Base-by-base conservation (phyloP, 2,329 filamentous ascomycete genomes). In the Fonsecaea monophora region DNA sequence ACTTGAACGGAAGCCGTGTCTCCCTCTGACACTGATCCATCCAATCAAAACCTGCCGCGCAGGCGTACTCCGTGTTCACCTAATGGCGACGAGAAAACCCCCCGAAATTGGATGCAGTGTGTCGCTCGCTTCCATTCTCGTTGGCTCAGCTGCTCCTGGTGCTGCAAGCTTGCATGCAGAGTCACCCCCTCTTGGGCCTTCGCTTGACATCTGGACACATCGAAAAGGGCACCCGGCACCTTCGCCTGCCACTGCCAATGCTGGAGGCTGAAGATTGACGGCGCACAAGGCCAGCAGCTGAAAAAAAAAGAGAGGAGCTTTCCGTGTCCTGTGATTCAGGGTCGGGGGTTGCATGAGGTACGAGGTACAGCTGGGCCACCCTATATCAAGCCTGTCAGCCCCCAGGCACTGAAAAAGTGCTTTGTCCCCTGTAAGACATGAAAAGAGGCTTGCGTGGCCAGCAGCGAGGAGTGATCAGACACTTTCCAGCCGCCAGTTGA, bases 131-230 rank as follows among this genome's bases (percentile, higher is more conserved):
- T 62, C 32, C 6, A 53, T 30, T 15, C 45, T 62, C 34, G 50
- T 54, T 38, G 45, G 38, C 21, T 42, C 18, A 37, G 48, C 21
- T 45, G 45, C 21, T 42, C 25, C 34, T 42, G 35, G 25, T 38
- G 25, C 35, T 42, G n/a, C 30, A 8, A 56, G 18, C 30, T 12
- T 35, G 37, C 38, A n/a, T 59, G 34, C 40, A 45, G 40, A 45
- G 40, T 45, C 45, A 50, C 45, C 45, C 45, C 45, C 7, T 50
- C 25, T 21, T 50, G 45, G 45, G 45, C 45, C 45, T 50, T 50
- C 45, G 45, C 18, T 3, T 50, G 45, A 18, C 18, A 13, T 25
- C 18, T 30, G 45, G 10, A 12, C 45, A 25, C 45, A 12, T 25
- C 21, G 18, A 5, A 8, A 12, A 30, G 21, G 15, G 3, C 10